A percentile compares a stretch with the other conserved stretches of the same genome.
phyloP scores from a whole-genome alignment of 2,329 filamentous ascomycete genomes.

The Juglanconis juglandina region DNA sequence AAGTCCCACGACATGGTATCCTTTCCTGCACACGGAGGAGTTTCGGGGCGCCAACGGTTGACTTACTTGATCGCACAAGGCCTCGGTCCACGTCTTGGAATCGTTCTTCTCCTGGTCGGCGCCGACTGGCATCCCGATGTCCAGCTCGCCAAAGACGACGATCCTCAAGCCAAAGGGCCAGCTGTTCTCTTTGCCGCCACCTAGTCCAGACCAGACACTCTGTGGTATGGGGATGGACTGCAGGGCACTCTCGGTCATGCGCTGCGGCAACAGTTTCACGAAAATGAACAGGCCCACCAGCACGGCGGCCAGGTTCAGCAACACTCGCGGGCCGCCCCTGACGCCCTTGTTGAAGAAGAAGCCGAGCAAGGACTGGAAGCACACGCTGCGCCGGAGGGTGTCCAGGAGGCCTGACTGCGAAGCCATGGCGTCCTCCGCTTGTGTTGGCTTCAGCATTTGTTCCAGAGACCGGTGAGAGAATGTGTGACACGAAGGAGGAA shows the following conservation, averaged over 20 bases:
- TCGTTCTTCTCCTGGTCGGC: slow-evolving; percentile 18
- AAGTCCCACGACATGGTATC: neutral
- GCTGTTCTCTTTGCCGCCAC: neutral
- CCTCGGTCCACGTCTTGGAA: slow-evolving; percentile 42
- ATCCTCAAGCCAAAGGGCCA: slow-evolving; percentile 39
- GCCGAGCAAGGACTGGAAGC: slow-evolving; percentile 20
- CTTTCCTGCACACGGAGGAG: neutral
- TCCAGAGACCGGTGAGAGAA: neutral
- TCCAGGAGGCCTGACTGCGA: slow-evolving; percentile 3
- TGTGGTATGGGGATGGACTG: slow-evolving; percentile 14
- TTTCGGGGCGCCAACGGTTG: neutral
- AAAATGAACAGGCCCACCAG: slow-evolving; percentile 23
- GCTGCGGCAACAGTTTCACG: slow-evolving; percentile 20
- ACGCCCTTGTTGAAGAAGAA: slow-evolving; percentile 28
- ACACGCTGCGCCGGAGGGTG: neutral
- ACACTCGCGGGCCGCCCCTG: slow-evolving; percentile 26
- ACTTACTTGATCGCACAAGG: slow-evolving; percentile 45
- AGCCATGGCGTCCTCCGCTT: slow-evolving; percentile 11
- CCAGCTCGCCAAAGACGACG: slow-evolving; percentile 52
- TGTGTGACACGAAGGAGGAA: neutral
- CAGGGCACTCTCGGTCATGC: slow-evolving; percentile 21
- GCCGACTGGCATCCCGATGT: slow-evolving; percentile 36
- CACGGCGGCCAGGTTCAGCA: slow-evolving; percentile 25
- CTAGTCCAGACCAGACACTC: slow-evolving; percentile 18
- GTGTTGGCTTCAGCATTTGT: slow-evolving; percentile 5